Base-by-base conservation (phyloP, 371 early-diverging fungal species). In the Thermomucor indicae-seudaticae region DNA sequence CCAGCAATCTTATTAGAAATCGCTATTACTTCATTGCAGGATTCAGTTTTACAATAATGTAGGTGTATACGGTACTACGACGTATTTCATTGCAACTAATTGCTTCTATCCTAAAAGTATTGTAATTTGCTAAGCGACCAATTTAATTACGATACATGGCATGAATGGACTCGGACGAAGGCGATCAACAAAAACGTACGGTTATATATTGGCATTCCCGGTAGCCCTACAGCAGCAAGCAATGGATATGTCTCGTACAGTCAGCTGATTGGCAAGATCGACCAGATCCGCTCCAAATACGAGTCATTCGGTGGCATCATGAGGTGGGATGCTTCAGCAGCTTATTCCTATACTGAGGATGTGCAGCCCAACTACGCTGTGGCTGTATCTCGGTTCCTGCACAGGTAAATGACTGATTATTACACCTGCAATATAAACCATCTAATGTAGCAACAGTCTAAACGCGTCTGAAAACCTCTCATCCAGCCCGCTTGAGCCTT, bases 11-110 rank as follows among this genome's bases (percentile, higher is more conserved):
- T n/a, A n/a, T n/a, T n/a, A n/a, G n/a, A n/a, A n/a, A n/a, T n/a
- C n/a, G n/a, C n/a, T n/a, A n/a, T n/a, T n/a, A n/a, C n/a, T 28
- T 47, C 59, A 4, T 72, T 67, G 32, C 41, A 40, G 55, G 27
- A 67, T 79, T 11, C 79, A 79, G 51, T 79, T 79, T 52, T 79
- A 76, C 65, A 79, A 88, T 69, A 87, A 87, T 53, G 49, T 47
- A 58, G 56, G 49, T 47, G 1, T 28, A n/a, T n/a, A n/a, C n/a
- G n/a, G n/a, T n/a, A n/a, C n/a, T n/a, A n/a, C n/a, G n/a, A n/a
- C n/a, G n/a, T n/a, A n/a, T n/a, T n/a, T n/a, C n/a, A n/a, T n/a
- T n/a, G n/a, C n/a, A n/a, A n/a, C n/a, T n/a, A n/a, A n/a, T n/a
- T n/a, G n/a, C n/a, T 4, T 29, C 29, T 19, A 14, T 20, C 17